A percentile compares a stretch with the other conserved stretches of the same genome.
phyloP scores from a whole-genome alignment of 805 yeast species.

The Myxozyma melibiosi region DNA sequence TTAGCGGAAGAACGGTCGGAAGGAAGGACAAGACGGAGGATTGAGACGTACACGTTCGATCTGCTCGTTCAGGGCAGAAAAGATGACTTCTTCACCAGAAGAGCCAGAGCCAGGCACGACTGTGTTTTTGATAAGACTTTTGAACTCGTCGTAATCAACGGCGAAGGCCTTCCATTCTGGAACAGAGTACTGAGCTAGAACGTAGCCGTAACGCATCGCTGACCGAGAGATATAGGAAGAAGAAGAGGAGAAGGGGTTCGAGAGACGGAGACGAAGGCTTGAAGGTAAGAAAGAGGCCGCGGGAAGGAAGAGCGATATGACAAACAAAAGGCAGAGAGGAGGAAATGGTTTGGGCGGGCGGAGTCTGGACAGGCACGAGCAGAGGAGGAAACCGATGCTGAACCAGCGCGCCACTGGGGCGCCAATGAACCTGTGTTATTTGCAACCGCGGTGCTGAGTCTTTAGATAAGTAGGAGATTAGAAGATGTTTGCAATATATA shows the following conservation, averaged over 20 bases:
- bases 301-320: background rate
- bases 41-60: slow-evolving; percentile 58
- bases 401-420: slow-evolving; percentile 4
- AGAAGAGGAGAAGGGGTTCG: background rate
- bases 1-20: background rate
- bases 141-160: slow-evolving; percentile 78
- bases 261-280: background rate
- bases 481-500: no score
- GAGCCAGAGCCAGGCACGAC: slow-evolving; percentile 45
- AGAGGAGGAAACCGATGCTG: background rate
- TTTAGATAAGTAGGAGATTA: no score
- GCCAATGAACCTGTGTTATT: slow-evolving; percentile 5
- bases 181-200: slow-evolving; percentile 70
- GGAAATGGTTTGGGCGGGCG: background rate
- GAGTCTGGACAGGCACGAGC: background rate
- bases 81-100: slow-evolving; percentile 42
- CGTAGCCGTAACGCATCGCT: slow-evolving; percentile 88
- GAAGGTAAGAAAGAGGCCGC: background rate
- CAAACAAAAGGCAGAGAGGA: background rate
- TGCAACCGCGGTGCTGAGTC: no score
- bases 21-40: background rate
- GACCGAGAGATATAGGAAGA: background rate
- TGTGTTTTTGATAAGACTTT: slow-evolving; percentile 61
- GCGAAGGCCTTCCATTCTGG: slow-evolving; percentile 88
- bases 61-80: slow-evolving; percentile 55